Evolutionary conservation across 2,329 filamentous ascomycete genomes (phyloP).

Genomic region (Teratosphaeria nubilosa): DNA sequence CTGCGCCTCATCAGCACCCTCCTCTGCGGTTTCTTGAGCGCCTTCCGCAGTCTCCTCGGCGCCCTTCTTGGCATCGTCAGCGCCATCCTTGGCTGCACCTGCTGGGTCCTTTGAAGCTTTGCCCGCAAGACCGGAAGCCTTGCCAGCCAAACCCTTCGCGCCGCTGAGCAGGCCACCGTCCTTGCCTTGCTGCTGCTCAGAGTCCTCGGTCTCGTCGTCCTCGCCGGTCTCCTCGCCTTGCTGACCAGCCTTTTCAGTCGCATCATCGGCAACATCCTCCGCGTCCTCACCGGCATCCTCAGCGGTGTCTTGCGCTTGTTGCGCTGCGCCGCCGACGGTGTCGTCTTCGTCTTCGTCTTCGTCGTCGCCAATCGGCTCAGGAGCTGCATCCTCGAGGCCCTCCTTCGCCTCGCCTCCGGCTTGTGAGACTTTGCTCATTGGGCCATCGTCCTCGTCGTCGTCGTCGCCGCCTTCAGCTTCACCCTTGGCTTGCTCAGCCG

Average conservation of each 20-base stretch:
- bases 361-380: conserved; percentile 36
- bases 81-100: conserved; percentile 11
- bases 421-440: conserved; percentile 38
- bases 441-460: conserved; percentile 27
- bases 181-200: conserved; percentile 11
- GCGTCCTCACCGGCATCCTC: conserved; percentile 28
- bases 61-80: conserved; percentile 16
- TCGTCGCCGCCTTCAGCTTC: conserved; percentile 28
- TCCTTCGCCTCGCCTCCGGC: conserved; percentile 35
- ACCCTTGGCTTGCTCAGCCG: conserved; percentile 15
- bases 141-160: conserved; percentile 37
- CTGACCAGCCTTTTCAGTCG: conserved; percentile 33
- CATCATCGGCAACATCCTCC: conserved; percentile 31
- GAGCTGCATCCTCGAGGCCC: conserved; percentile 35
- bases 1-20: conserved; percentile 21
- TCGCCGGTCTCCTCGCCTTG: conserved; percentile 22
- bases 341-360: conserved; percentile 29
- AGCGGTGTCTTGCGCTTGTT: conserved; percentile 35
- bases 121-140: conserved; percentile 36
- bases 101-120: conserved; percentile 29
- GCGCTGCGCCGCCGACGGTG: conserved; percentile 28
- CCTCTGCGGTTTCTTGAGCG: conserved; percentile 21
- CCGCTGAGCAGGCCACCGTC: conserved; percentile 32
- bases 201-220: conserved; percentile 13
- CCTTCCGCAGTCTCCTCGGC: conserved; percentile 18